Conservation (phyloP, 164 flowering plant species). For the Pachysandra terminalis region DNA sequence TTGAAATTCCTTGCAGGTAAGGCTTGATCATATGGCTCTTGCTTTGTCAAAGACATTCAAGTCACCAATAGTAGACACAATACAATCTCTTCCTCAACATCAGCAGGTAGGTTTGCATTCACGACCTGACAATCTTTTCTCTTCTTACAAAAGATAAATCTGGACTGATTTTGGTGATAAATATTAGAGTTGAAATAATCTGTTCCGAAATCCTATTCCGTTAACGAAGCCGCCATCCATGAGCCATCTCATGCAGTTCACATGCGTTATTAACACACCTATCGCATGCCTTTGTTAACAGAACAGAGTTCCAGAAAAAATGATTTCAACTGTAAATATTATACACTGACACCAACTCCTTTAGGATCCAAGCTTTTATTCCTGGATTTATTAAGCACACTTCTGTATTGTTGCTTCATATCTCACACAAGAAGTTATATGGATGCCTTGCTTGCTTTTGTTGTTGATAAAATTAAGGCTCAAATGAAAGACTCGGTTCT, state of each 20-base stretch:
- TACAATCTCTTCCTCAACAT: conserved; percentile 93
- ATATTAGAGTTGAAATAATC: too few relatives aligned
- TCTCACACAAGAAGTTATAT: neutral
- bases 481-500: neutral
- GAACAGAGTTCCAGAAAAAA: too few relatives aligned
- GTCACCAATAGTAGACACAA: conserved; percentile 76
- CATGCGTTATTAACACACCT: too few relatives aligned
- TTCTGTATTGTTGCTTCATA: neutral
- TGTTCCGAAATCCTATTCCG: too few relatives aligned
- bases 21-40: conserved; percentile 77
- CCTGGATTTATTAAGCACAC: neutral
- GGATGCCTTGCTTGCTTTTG: neutral
- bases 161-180: neutral
- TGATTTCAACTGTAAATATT: too few relatives aligned
- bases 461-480: neutral
- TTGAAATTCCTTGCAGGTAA: conserved; percentile 47
- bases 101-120: conserved; percentile 59
- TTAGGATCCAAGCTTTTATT: too few relatives aligned
- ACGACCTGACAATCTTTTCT: neutral
- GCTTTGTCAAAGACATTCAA: conserved; percentile 79
- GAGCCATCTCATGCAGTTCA: too few relatives aligned
- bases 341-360: too few relatives aligned
- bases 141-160: too few relatives aligned
- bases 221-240: too few relatives aligned
- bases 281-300: too few relatives aligned